Evolutionary conservation across 164 flowering plant species (phyloP).

Genomic region (Protea cynaroides): DNA sequence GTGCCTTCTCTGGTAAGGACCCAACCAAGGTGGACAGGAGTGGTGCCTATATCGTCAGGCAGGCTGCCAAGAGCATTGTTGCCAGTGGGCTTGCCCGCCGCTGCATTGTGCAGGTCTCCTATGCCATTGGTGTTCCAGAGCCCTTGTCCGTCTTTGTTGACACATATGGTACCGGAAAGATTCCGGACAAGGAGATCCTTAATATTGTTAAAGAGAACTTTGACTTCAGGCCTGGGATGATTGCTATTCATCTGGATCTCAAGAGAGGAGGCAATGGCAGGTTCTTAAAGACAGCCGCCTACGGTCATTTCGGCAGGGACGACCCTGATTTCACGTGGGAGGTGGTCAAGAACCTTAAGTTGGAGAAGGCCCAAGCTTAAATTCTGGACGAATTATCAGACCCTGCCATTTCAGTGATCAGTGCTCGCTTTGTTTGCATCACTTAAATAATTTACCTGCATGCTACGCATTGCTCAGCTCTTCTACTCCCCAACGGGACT

Average conservation of each 20-base stretch:
- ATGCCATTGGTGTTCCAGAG: conserved; percentile 80
- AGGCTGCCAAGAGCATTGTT: conserved; percentile 77
- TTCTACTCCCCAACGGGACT: no score
- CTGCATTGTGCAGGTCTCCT: conserved; percentile 72
- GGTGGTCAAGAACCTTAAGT: conserved; percentile 81
- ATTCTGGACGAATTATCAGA: not conserved
- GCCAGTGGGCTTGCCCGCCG: conserved; percentile 70
- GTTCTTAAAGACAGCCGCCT: conserved; percentile 80
- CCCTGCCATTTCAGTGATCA: conserved; percentile 6
- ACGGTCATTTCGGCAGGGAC: conserved; percentile 87
- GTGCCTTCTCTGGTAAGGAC: conserved; percentile 80
- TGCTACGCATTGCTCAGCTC: no score
- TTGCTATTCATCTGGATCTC: conserved; percentile 63
- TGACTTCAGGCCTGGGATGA: conserved; percentile 85
- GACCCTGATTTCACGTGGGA: conserved; percentile 92
- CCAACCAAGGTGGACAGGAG: conserved; percentile 81
- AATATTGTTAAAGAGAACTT: conserved; percentile 71
- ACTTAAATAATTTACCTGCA: no score
- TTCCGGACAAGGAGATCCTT: conserved; percentile 70
- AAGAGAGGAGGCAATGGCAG: conserved; percentile 77
- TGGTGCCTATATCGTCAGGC: conserved; percentile 76
- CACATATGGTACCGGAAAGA: conserved; percentile 57
- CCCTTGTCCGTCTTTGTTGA: conserved; percentile 73
- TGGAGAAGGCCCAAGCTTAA: conserved; percentile 58
- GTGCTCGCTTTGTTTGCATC: conserved; percentile 4